Evolutionary conservation across 768 basidiomycete species (phyloP).

Genomic region (Podaxis sp.): DNA sequence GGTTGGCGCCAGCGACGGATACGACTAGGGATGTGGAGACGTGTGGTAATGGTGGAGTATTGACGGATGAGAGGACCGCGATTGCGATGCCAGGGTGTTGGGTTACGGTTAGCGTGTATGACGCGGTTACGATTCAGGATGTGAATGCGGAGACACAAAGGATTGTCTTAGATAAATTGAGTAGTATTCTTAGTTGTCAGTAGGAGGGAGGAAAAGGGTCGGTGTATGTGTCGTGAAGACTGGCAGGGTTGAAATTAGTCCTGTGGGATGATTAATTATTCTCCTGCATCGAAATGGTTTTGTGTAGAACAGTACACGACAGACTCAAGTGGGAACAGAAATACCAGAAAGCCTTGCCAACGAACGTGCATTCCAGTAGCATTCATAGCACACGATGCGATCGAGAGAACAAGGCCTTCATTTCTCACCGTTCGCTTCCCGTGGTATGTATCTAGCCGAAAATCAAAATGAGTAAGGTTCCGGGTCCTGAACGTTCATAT

Average conservation of each 20-base stretch:
- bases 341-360: not conserved
- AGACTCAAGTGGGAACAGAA: too few relatives aligned
- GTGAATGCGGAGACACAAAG: conserved; percentile 34
- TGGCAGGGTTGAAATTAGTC: too few relatives aligned
- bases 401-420: not conserved
- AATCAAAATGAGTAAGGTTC: not conserved
- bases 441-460: not conserved
- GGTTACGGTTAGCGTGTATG: conserved; percentile 39
- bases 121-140: conserved; percentile 36
- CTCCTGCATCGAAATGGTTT: too few relatives aligned
- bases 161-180: conserved; percentile 31
- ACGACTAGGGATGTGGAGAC: conserved; percentile 33
- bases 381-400: not conserved
- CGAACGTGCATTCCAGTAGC: not conserved
- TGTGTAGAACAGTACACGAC: too few relatives aligned
- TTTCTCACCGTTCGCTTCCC: not conserved
- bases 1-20: conserved; percentile 25
- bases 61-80: conserved; percentile 39
- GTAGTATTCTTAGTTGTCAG: conserved; percentile 28
- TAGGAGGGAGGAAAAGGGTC: conserved; percentile 24
- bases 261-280: too few relatives aligned
- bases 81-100: conserved; percentile 33
- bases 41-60: conserved; percentile 35
- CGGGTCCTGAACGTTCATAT: not conserved
- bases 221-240: too few relatives aligned